Conservation (phyloP, 768 basidiomycete genomes). For the Paxillus involutus region DNA sequence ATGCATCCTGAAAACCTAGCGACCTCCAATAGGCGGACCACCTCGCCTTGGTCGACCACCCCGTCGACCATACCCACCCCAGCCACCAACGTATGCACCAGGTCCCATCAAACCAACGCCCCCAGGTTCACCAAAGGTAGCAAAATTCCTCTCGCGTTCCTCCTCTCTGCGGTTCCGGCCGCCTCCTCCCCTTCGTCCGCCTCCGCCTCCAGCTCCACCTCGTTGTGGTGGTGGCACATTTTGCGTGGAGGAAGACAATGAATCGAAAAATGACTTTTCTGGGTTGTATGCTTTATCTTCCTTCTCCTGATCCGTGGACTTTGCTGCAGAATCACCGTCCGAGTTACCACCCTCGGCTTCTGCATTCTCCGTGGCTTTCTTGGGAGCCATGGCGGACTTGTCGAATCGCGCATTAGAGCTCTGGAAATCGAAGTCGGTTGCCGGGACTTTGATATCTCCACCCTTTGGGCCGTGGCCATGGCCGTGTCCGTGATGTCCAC, state of each 20-base stretch:
- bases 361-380: conserved; percentile 28
- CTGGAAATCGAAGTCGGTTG: conserved; percentile 80
- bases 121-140: conserved; percentile 86
- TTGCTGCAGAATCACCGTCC: conserved; percentile 26
- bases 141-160: conserved; percentile 80
- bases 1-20: conserved; percentile 12
- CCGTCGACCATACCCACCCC: conserved; percentile 66
- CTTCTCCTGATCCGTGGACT: conserved; percentile 37
- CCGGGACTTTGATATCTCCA: conserved; percentile 55
- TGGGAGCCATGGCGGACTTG: conserved; percentile 55
- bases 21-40: conserved; percentile 15
- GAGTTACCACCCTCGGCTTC: conserved; percentile 32
- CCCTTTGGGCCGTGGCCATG: conserved; percentile 32
- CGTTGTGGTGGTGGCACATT: conserved; percentile 29
- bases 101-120: conserved; percentile 77
- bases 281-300: conserved; percentile 68
- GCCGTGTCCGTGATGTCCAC: conserved; percentile 22
- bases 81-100: conserved; percentile 75
- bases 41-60: conserved; percentile 42
- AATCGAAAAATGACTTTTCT: conserved; percentile 80
- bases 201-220: conserved; percentile 13
- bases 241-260: conserved; percentile 51
- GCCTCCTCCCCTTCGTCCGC: conserved; percentile 41
- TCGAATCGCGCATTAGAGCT: conserved; percentile 79
- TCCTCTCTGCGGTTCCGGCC: conserved; percentile 78